Evolutionary conservation across 1,139 yeast species (phyloP).

Genomic region (Yamadazyma spencermartinsiae): DNA sequence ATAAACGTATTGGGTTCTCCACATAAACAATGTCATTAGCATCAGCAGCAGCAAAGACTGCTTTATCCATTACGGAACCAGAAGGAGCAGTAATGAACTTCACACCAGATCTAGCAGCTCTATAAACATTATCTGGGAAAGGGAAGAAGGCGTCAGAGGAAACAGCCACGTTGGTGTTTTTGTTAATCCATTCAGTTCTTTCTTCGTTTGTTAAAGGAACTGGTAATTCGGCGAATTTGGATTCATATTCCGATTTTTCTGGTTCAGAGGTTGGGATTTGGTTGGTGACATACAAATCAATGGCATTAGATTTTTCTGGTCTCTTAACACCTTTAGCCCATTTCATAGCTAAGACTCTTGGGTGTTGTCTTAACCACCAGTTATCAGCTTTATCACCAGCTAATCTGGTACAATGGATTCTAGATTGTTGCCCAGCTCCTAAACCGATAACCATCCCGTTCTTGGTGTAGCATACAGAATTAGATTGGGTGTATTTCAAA

Average conservation of each 20-base stretch:
- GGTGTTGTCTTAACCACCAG: slow-evolving; percentile 99
- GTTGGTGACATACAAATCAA: slow-evolving; percentile 86
- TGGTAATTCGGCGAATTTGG: slow-evolving; percentile 84
- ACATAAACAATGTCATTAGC: slow-evolving; percentile 83
- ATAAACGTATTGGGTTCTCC: slow-evolving; percentile 93
- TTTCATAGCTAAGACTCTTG: slow-evolving; percentile 84
- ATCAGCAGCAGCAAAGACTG: slow-evolving; percentile 94
- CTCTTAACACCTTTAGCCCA: slow-evolving; percentile 99
- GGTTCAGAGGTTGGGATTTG: slow-evolving; percentile 93
- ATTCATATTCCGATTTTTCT: slow-evolving; percentile 87
- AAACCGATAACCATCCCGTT: slow-evolving; percentile 98
- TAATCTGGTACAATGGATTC: slow-evolving; percentile 97
- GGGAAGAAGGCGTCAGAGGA: slow-evolving; percentile 99
- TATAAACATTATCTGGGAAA: slow-evolving; percentile 97
- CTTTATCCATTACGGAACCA: slow-evolving; percentile 97
- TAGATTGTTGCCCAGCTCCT: slow-evolving; percentile 99
- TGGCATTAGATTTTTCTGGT: slow-evolving; percentile 98
- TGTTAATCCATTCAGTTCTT: slow-evolving; percentile 81
- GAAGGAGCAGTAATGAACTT: slow-evolving; percentile 95
- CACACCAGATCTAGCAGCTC: slow-evolving; percentile 96
- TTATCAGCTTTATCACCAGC: slow-evolving; percentile 99
- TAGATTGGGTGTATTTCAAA: slow-evolving; percentile 94
- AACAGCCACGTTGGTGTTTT: slow-evolving; percentile 81
- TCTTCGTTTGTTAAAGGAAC: slow-evolving; percentile 79
- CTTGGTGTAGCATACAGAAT: slow-evolving; percentile 97